These are phyloP conservation scores for Podospora pseudopauciseta DNA, from an alignment of 495 filamentous ascomycete species.

Conservation along the genomic window DNA sequence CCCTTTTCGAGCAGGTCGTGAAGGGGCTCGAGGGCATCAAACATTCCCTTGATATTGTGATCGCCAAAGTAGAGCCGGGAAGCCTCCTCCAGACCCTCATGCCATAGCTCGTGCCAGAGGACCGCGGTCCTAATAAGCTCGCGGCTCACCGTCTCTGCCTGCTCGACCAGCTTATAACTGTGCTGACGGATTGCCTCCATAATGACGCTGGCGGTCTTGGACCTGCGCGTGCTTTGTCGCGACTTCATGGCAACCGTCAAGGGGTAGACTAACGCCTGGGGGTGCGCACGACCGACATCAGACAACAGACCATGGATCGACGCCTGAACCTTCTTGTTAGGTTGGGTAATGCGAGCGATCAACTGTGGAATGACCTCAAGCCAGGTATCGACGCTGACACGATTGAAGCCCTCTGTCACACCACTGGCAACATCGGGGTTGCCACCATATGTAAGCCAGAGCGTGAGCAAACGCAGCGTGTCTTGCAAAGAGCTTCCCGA, in stretches of 20 bases:
- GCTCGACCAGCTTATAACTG: conserved; percentile 88
- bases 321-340: conserved; percentile 76
- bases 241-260: conserved; percentile 98
- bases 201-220: conserved; percentile 79
- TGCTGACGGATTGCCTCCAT: conserved; percentile 98
- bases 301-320: conserved; percentile 86
- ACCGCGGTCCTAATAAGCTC: conserved; percentile 96
- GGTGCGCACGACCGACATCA: conserved; percentile 89
- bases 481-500: conserved; percentile 91
- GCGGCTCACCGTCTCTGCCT: conserved; percentile 88
- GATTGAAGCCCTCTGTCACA: conserved; percentile 83
- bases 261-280: conserved; percentile 98
- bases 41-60: conserved; percentile 95
- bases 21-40: conserved; percentile 80
- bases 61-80: conserved; percentile 91
- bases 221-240: conserved; percentile 64
- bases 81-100: conserved; percentile 97
- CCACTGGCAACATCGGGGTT: conserved; percentile 79
- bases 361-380: conserved; percentile 96
- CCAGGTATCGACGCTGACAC: conserved; percentile 96
- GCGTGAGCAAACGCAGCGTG: conserved; percentile 82
- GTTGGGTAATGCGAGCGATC: conserved; percentile 95
- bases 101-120: conserved; percentile 97
- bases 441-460: conserved; percentile 95
- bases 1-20: conserved; percentile 87